Conservation (phyloP, 495 filamentous ascomycete genomes). For the Penicillium dipodomyicola region DNA sequence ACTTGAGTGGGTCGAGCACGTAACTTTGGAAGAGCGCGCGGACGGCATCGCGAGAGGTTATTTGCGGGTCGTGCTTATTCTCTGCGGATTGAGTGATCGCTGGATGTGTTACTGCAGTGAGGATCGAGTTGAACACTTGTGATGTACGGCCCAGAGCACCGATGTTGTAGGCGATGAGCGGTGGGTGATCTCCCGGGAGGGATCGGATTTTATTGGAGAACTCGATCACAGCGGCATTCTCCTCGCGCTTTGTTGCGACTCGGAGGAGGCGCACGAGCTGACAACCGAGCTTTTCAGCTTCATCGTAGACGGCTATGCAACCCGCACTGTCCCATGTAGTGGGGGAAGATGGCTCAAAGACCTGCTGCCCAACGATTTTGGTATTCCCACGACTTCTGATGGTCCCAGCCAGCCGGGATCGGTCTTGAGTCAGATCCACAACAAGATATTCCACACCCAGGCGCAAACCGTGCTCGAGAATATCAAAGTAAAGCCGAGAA, state of each 20-base stretch:
- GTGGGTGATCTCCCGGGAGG: slow-evolving; percentile 41
- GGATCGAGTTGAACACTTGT: slow-evolving; percentile 63
- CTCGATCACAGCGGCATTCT: slow-evolving; percentile 55
- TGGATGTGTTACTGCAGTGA: slow-evolving; percentile 68
- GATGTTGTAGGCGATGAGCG: slow-evolving; percentile 70
- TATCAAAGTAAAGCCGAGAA: slow-evolving; percentile 36
- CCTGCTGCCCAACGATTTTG: slow-evolving; percentile 70
- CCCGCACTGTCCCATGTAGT: slow-evolving; percentile 61
- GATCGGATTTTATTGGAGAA: slow-evolving; percentile 51
- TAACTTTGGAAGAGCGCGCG: slow-evolving; percentile 53
- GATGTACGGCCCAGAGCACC: slow-evolving; percentile 66
- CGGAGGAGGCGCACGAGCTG: slow-evolving; percentile 67
- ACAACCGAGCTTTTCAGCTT: slow-evolving; percentile 62
- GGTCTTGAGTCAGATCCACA: slow-evolving; percentile 59
- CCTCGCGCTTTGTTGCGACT: slow-evolving; percentile 56
- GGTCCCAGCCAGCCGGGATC: slow-evolving; percentile 41
- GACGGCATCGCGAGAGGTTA: slow-evolving; percentile 58
- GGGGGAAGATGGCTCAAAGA: slow-evolving; percentile 49
- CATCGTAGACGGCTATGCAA: slow-evolving; percentile 54
- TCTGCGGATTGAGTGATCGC: slow-evolving; percentile 45
- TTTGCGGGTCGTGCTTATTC: slow-evolving; percentile 40
- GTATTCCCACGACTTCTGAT: slow-evolving; percentile 59
- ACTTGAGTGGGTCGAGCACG: slow-evolving; percentile 64
- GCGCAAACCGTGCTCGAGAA: slow-evolving; percentile 64
- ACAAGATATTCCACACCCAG: slow-evolving; percentile 73